Evolutionary conservation across 2,329 filamentous ascomycete genomes (phyloP).

Genomic region (Fusarium gaditjirri): DNA sequence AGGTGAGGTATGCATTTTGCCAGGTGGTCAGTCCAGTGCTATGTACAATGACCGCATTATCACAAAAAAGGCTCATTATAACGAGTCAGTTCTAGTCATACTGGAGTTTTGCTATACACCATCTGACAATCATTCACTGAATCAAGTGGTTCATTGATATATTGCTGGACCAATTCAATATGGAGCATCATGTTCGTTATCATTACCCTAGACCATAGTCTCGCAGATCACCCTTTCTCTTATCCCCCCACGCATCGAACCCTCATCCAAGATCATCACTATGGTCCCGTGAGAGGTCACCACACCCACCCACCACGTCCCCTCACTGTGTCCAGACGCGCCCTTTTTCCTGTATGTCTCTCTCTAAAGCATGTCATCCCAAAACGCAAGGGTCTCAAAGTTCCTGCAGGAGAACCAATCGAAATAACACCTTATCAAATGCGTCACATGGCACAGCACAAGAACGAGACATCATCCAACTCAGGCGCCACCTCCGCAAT

Average conservation of each 20-base stretch:
- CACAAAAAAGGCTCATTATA: background rate
- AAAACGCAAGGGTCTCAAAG: constrained; percentile 30
- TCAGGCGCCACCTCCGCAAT: constrained; percentile 38
- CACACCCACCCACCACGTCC: constrained; percentile 32
- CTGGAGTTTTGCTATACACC: constrained; percentile 5
- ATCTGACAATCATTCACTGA: constrained; percentile 10
- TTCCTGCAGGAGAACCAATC: constrained; percentile 35
- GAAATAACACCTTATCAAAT: constrained; percentile 13
- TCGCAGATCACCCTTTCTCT: background rate
- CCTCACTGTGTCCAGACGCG: constrained; percentile 17
- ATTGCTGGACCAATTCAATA: constrained; percentile 3
- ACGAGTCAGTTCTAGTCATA: constrained; percentile 9
- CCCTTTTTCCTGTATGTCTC: constrained; percentile 11
- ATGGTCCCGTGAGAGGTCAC: constrained; percentile 35
- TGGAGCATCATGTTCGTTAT: constrained; percentile 12
- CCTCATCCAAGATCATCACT: constrained; percentile 24
- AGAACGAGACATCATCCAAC: constrained; percentile 25
- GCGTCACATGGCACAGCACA: constrained; percentile 32
- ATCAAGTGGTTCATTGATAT: background rate
- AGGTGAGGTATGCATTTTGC: constrained; percentile 7
- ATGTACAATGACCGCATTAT: background rate
- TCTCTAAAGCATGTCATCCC: constrained; percentile 26
- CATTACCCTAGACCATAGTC: constrained; percentile 29
- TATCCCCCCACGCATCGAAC: constrained; percentile 19
- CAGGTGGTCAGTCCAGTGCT: background rate